Base-by-base conservation (phyloP, 1,284 basidiomycete genomes). In the Ceratobasidium sp. region DNA sequence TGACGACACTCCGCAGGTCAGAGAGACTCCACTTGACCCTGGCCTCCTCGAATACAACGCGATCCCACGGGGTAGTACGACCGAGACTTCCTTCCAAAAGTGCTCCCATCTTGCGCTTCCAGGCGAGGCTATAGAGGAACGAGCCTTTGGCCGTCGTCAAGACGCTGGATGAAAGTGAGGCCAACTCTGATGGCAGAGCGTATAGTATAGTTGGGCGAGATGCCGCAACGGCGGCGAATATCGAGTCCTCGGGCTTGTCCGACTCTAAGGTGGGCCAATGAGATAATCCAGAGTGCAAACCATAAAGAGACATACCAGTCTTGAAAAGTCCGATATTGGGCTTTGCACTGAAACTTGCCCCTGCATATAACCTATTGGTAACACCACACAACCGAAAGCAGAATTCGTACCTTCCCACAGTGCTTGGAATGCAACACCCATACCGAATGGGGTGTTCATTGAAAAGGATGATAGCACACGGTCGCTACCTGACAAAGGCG, bases 31-130 rank as follows among this genome's bases (percentile, higher is more conserved):
- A 82, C 80, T 30, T 83, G 82, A 49, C 85, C 87, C 69, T 90
- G 3, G 89, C 89, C 23, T 77, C 77, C 71, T 87, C 86, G 74
- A 90, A 88, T 27, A 90, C 83, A 14, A 87, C 77, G 49, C 88
- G 82, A 74, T 92, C 90, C 89, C 90, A 92, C 16, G 91, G 77
- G 71, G 87, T 87, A 64, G 90, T 87, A 74, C 86, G 88, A 14
- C 84, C 88, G 44, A 90, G 73, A 73, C 85, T 90, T 8, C 90
- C 90, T 72, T 90, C 87, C 1, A 78, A 75, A 6, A 91, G 76
- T 9, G 81, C 84, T 0, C 86, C 81, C 23, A 85, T 71, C 75
- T 92, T 92, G 77, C 92, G 90, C 30, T 88, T 82, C 84, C 85
- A 87, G 1, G 85, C 89, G 49, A 91, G 75, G 5, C 82, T 77